Evolutionary conservation across 345 rosid species (phyloP), one percentile per base, ranked within the genome.

Genomic region (Eucalyptus regnans): DNA sequence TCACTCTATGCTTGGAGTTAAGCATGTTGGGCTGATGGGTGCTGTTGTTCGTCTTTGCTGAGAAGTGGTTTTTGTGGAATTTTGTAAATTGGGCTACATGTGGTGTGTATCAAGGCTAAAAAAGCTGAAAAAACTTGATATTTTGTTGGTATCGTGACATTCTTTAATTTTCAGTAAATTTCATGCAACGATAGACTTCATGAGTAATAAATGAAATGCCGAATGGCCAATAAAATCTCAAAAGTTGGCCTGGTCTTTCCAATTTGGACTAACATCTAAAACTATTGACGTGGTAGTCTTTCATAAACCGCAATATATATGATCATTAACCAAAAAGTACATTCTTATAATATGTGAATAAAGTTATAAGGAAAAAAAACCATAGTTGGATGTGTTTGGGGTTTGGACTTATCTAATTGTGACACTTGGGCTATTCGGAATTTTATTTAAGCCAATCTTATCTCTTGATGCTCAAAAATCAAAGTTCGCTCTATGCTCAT

Each of bases 221-320:
- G 7, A 14, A 14, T 50, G 51, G 17, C 51, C 17, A 50, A 5
- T 50, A 50, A 50, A 50, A 50, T 50, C 17, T 50, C 51, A 50
- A 50, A 50, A 0, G 1, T 50, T 6, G 0, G 51, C 51, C 51
- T 0, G 3, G 37, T 17, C 33, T 31, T 31, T 16, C 22, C 3
- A 68, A 31, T 31, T 66, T 17, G 80, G 43, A 31, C 43, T 14
- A 5, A 68, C 43, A 68, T 68, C 18, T 31, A 17, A 31, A 68
- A 17, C 7, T 68, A 16, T 31, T 2, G 2, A 8, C 31, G 11
- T 31, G 23, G 68, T 2, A n/a, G 31, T n/a, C 9, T 66, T 66
- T 31, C 43, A 16, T 31, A 66, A 66, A 7, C 6, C 6, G 6
- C 3, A 4, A 31, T 33, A 16, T 1, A 3, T 31, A 31, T 31